Evolutionary conservation across 164 flowering plant genomes (phyloP).

Genomic region (Umbellularia californica): DNA sequence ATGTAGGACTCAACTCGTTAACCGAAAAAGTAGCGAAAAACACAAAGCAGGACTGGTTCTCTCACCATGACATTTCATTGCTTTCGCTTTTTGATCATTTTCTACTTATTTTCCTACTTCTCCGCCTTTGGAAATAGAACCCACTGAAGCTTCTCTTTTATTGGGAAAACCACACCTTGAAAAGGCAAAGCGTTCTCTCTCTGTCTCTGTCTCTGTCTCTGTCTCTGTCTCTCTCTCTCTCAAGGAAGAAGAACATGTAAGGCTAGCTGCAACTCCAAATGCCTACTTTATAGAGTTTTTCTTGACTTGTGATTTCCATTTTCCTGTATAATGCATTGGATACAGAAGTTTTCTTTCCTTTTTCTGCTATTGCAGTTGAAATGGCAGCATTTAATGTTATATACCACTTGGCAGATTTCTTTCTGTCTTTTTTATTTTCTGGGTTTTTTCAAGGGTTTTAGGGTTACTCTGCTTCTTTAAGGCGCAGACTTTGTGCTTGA

Average conservation of each 20-base stretch:
- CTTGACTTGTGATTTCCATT: background rate
- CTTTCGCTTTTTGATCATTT: background rate
- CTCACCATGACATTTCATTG: background rate
- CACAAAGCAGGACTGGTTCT: too few species aligned
- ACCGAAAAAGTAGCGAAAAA: too few species aligned
- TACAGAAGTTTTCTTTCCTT: background rate
- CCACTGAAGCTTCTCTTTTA: background rate
- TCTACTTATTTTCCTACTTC: background rate
- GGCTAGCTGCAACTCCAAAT: background rate
- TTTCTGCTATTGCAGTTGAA: background rate
- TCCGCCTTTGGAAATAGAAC: background rate
- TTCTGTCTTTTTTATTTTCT: background rate
- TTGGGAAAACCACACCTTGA: background rate
- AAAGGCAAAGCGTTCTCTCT: background rate
- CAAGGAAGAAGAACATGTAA: background rate
- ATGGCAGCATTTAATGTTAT: background rate
- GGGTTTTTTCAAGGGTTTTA: background rate
- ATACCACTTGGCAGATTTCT: background rate
- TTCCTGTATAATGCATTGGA: background rate
- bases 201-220: too few species aligned
- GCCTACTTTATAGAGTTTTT: background rate
- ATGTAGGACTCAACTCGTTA: too few species aligned
- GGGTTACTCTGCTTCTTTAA: background rate
- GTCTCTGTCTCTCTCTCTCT: background rate
- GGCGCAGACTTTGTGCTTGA: background rate